phyloP scores from a whole-genome alignment of 2,329 filamentous ascomycete species.

The Penicillium rolfsii region DNA sequence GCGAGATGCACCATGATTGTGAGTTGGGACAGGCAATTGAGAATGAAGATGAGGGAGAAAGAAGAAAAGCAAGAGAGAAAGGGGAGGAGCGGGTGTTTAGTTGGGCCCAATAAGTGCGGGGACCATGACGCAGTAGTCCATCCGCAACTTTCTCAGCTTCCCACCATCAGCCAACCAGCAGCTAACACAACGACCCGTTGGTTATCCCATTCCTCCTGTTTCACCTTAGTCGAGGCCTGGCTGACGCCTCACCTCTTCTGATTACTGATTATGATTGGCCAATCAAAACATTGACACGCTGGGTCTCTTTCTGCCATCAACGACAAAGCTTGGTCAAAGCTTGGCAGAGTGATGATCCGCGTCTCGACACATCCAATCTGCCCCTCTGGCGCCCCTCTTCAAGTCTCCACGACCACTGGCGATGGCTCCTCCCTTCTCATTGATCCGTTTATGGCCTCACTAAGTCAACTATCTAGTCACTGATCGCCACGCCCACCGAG shows the following conservation, averaged over 20 bases:
- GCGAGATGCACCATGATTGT: constrained; percentile 46
- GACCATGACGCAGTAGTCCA: constrained; percentile 12
- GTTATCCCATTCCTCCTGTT: background rate
- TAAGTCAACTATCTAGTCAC: background rate
- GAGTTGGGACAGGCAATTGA: background rate
- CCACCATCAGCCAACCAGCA: background rate
- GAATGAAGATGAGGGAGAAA: background rate
- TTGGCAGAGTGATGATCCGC: constrained; percentile 21
- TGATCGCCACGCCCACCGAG: constrained; percentile 11
- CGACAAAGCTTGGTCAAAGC: constrained; percentile 30
- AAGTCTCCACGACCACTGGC: background rate
- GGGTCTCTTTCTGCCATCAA: background rate
- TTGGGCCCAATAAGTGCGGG: constrained; percentile 14
- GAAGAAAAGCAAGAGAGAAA: background rate
- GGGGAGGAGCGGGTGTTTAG: background rate
- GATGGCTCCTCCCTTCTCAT: background rate
- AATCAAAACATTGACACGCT: background rate
- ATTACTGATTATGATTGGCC: background rate
- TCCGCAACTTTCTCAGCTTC: background rate
- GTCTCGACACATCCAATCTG: constrained; percentile 19
- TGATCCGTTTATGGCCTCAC: background rate
- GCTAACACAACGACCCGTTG: background rate
- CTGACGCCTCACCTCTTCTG: background rate
- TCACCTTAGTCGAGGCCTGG: background rate
- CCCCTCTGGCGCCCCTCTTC: constrained; percentile 5